Conservation (phyloP, 2,329 filamentous ascomycete species). For the Aspergillus novoparasiticus region DNA sequence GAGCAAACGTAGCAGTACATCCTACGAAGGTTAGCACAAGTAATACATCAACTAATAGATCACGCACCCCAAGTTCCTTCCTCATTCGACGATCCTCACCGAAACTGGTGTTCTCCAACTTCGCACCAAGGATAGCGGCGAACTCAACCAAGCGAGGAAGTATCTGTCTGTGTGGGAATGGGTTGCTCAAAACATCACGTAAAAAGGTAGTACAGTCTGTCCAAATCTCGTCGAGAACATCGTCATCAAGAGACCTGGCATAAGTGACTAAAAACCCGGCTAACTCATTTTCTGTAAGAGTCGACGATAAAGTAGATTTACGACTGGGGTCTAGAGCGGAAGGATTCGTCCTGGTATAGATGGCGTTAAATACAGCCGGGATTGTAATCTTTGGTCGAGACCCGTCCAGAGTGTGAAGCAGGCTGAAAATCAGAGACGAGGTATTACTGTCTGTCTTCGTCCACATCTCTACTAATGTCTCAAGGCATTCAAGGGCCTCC, state of each 20-base stretch:
- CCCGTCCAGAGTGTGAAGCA: slow-evolving; percentile 88
- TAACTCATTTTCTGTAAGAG: slow-evolving; percentile 79
- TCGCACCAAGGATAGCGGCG: slow-evolving; percentile 84
- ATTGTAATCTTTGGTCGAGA: slow-evolving; percentile 89
- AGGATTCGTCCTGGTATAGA: slow-evolving; percentile 92
- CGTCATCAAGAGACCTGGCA: slow-evolving; percentile 85
- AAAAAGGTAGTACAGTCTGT: slow-evolving; percentile 89
- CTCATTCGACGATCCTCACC: slow-evolving; percentile 93
- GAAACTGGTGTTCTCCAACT: slow-evolving; percentile 97
- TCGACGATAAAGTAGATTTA: slow-evolving; percentile 85
- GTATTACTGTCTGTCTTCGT: slow-evolving; percentile 56
- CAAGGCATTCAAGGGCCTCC: slow-evolving; percentile 89
- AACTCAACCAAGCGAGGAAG: slow-evolving; percentile 85
- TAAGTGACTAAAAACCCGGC: slow-evolving; percentile 91
- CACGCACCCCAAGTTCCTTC: slow-evolving; percentile 78
- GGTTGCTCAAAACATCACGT: slow-evolving; percentile 86
- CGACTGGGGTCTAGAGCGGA: slow-evolving; percentile 73
- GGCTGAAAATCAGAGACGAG: slow-evolving; percentile 72
- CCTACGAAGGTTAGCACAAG: slow-evolving; percentile 54
- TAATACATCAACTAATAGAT: background rate
- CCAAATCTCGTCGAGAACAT: slow-evolving; percentile 99
- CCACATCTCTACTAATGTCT: slow-evolving; percentile 89
- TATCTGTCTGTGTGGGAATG: slow-evolving; percentile 90
- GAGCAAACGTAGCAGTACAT: slow-evolving; percentile 83
- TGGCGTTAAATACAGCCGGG: slow-evolving; percentile 91